Percentiles rank a stretch among this genome's conserved stretches.
Evolutionary conservation across 2,329 filamentous ascomycete genomes (phyloP).

Genomic region (Talaromyces atroroseus): DNA sequence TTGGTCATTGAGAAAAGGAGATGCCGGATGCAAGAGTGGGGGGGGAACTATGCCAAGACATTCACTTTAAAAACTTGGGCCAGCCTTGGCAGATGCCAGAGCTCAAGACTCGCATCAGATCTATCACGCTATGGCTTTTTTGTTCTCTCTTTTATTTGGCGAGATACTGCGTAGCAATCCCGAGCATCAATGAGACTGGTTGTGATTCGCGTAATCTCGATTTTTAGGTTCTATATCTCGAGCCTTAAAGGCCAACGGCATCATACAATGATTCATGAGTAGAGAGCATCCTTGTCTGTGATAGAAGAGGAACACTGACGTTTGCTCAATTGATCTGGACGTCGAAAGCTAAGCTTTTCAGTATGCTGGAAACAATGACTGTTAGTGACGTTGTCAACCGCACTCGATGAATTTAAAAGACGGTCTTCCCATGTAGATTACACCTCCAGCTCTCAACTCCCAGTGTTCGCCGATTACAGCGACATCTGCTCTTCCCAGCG

Average conservation of each 20-base stretch:
- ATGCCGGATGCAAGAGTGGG: conserved; percentile 13
- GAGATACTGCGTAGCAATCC: no score
- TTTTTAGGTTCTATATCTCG: background rate
- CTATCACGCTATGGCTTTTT: no score
- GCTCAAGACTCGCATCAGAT: background rate
- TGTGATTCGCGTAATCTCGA: background rate
- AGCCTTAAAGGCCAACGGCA: background rate
- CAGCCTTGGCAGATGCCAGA: background rate
- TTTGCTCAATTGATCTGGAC: background rate
- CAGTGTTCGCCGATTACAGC: no score
- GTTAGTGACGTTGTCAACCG: conserved; percentile 5
- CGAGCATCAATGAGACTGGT: no score
- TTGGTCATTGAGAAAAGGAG: conserved; percentile 12
- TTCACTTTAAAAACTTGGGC: background rate
- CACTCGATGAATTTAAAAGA: background rate
- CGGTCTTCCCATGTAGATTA: background rate
- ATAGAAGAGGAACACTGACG: background rate
- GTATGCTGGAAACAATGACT: background rate
- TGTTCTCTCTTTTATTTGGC: no score
- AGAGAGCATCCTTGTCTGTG: background rate
- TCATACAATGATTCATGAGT: background rate
- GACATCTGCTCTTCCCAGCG: background rate
- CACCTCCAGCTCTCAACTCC: background rate
- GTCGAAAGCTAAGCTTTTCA: background rate
- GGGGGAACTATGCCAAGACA: conserved; percentile 6